Evolutionary conservation across 768 basidiomycete species (phyloP).

Genomic region (Sporobolomyces roseus): DNA sequence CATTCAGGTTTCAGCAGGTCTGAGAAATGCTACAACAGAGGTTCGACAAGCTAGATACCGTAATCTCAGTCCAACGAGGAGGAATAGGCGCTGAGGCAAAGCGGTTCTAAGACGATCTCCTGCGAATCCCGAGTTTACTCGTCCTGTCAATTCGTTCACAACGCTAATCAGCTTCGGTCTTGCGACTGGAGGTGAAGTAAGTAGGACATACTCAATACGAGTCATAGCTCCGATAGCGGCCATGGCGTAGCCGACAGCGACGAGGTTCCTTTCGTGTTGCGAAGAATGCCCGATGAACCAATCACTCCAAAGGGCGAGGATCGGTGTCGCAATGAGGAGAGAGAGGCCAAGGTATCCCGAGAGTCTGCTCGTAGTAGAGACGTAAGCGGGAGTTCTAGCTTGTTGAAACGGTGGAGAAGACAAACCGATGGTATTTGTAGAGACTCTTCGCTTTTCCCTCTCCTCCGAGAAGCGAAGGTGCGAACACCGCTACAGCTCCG

Average conservation of each 20-base stretch:
- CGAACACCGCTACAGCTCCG: conserved; percentile 35
- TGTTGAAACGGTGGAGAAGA: too few relatives aligned
- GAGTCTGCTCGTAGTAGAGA: conserved; percentile 1
- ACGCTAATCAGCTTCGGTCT: too few relatives aligned
- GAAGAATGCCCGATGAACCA: conserved; percentile 37
- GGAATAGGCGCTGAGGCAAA: too few relatives aligned
- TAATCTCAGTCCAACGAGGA: too few relatives aligned
- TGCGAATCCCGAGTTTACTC: conserved; percentile 10
- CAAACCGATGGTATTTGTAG: conserved; percentile 43
- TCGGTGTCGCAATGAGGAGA: conserved; percentile 31
- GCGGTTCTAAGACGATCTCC: too few relatives aligned
- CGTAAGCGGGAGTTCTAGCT: neutral
- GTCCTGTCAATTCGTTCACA: neutral
- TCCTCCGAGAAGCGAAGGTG: conserved; percentile 36
- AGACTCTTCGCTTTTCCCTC: conserved; percentile 27
- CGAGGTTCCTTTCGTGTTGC: neutral
- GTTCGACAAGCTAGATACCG: too few relatives aligned
- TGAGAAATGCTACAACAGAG: neutral
- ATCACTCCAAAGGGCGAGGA: conserved; percentile 31
- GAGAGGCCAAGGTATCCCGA: conserved; percentile 40
- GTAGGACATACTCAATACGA: conserved; percentile 2
- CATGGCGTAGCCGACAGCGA: neutral
- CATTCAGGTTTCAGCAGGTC: too few relatives aligned
- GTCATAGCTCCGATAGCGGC: neutral
- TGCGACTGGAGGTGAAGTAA: too few relatives aligned